Evolutionary conservation across 192 early-diverging fungal species (phyloP).

Genomic region (Coemansia sp.): DNA sequence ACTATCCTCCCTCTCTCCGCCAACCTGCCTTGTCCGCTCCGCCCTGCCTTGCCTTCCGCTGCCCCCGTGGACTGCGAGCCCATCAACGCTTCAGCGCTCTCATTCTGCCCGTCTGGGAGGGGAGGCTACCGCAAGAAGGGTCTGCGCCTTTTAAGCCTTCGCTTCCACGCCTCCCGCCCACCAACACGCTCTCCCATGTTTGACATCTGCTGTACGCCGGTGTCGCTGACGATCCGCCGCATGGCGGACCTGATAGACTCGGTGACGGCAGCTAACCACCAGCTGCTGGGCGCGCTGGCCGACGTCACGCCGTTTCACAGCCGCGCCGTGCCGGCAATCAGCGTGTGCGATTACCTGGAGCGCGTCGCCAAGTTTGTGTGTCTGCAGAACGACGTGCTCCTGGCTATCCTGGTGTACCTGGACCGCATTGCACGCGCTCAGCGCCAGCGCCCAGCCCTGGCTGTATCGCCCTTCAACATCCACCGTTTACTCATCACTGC

Average conservation of each 20-base stretch:
- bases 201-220: constrained; percentile 34
- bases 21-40: too few relatives aligned
- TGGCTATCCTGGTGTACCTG: constrained; percentile 71
- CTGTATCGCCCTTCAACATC: constrained; percentile 63
- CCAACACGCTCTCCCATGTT: constrained; percentile 33
- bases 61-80: too few relatives aligned
- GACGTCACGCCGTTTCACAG: constrained; percentile 68
- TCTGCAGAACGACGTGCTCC: constrained; percentile 62
- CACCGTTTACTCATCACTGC: constrained; percentile 68
- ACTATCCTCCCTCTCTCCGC: too few relatives aligned
- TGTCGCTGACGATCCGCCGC: constrained; percentile 26
- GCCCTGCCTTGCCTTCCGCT: too few relatives aligned
- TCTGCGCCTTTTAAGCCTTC: too few relatives aligned
- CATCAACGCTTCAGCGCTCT: too few relatives aligned
- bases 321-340: constrained; percentile 62
- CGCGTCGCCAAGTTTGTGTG: constrained; percentile 67
- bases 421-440: constrained; percentile 56
- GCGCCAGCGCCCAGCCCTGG: constrained; percentile 50
- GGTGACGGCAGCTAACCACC: constrained; percentile 23
- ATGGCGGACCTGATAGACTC: constrained; percentile 35
- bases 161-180: too few relatives aligned
- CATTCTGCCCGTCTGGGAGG: too few relatives aligned
- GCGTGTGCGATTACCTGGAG: constrained; percentile 60
- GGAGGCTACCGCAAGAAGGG: too few relatives aligned
- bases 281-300: constrained; percentile 7